phyloP scores from a whole-genome alignment of 2,329 filamentous ascomycete genomes.

The Ophiostoma angusticollis region DNA sequence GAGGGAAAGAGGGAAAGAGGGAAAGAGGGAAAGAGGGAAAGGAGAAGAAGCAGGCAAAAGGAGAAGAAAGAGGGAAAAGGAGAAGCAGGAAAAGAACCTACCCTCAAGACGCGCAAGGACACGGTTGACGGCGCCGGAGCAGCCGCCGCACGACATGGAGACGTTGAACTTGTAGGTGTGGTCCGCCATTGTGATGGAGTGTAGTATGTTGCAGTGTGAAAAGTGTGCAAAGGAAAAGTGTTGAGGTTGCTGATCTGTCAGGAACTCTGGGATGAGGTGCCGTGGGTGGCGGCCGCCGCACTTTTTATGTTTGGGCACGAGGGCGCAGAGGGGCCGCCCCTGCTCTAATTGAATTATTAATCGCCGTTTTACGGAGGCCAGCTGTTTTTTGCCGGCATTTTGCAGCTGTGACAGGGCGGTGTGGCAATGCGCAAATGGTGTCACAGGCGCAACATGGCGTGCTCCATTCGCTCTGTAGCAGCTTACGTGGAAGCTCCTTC shows the following conservation, averaged over 20 bases:
- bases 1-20: neutral
- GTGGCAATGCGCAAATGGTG: too few relatives aligned
- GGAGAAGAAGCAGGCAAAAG: neutral
- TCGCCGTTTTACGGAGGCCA: neutral
- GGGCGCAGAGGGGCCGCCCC: too few relatives aligned
- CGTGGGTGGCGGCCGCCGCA: neutral
- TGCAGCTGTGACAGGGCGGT: too few relatives aligned
- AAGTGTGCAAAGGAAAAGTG: neutral
- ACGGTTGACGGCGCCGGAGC: slow-evolving; percentile 84
- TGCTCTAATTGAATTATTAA: neutral
- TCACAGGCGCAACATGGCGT: too few relatives aligned
- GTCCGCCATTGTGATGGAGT: slow-evolving; percentile 49
- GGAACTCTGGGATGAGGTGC: neutral
- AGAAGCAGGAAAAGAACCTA: slow-evolving; percentile 29
- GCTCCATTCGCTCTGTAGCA: too few relatives aligned
- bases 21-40: slow-evolving; percentile 1
- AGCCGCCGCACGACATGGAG: slow-evolving; percentile 88
- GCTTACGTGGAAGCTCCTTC: too few relatives aligned
- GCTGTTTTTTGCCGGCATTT: too few relatives aligned
- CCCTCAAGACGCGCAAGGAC: slow-evolving; percentile 87
- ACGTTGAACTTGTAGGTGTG: slow-evolving; percentile 95
- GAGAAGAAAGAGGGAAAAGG: too few relatives aligned
- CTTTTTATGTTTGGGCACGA: neutral
- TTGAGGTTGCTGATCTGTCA: too few relatives aligned
- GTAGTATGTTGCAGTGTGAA: neutral